Percentiles rank a stretch among this genome's conserved stretches.
These are phyloP conservation scores for Nakazawaea holstii DNA, from an alignment of 805 yeast genomes.

Conservation along the genomic window DNA sequence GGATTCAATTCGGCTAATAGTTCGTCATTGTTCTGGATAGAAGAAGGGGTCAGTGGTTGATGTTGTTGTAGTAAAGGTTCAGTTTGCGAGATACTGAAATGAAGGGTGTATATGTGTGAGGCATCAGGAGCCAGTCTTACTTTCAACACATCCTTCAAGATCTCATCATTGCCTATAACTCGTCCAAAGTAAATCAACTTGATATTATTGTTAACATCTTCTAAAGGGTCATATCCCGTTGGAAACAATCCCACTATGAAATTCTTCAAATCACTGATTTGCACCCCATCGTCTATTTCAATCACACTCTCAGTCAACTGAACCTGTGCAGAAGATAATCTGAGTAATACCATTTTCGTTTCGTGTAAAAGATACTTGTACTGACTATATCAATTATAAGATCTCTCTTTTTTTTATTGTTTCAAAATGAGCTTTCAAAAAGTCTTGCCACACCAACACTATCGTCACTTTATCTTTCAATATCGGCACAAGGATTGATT, in stretches of 20 bases:
- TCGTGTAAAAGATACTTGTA: not conserved
- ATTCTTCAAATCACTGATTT: not conserved
- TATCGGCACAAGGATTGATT: too few relatives aligned
- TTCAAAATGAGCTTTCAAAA: not conserved
- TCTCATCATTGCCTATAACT: not conserved
- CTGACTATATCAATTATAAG: too few relatives aligned
- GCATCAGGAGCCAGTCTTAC: not conserved
- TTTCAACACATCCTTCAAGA: not conserved
- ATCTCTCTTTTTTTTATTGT: not conserved
- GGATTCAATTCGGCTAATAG: not conserved
- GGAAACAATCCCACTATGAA: not conserved
- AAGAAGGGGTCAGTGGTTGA: not conserved
- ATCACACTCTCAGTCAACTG: not conserved
- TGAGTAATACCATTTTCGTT: not conserved
- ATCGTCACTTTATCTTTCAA: too few relatives aligned
- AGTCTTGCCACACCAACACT: too few relatives aligned
- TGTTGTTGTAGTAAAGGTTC: not conserved
- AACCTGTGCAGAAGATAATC: not conserved
- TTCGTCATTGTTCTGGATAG: too few relatives aligned
- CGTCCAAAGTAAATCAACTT: constrained; percentile 1
- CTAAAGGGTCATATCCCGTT: not conserved
- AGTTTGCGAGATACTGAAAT: not conserved
- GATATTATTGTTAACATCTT: not conserved
- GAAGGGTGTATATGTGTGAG: not conserved
- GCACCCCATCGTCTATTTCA: not conserved